Conservation (phyloP, 306 rosid species). For the Castanopsis chinensis region DNA sequence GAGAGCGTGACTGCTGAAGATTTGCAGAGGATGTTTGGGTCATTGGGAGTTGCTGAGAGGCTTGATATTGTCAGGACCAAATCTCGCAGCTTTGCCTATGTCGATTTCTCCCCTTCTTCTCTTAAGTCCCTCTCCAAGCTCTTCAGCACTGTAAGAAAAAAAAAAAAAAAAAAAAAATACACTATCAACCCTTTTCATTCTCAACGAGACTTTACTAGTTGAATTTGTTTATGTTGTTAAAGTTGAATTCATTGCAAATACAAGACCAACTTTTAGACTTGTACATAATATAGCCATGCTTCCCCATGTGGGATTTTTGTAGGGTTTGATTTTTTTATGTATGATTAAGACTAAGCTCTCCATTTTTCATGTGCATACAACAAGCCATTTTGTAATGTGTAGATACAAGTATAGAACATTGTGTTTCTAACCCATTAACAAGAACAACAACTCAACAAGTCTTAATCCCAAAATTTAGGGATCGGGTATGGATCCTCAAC, state of each 20-base stretch:
- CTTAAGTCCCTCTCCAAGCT: conserved; percentile 69
- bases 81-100: conserved; percentile 78
- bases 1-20: conserved; percentile 53
- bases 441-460: no score
- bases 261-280: not conserved
- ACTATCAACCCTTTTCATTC: not conserved
- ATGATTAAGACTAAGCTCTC: not conserved
- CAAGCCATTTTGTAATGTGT: not conserved
- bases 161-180: not conserved
- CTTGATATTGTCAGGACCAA: conserved; percentile 66
- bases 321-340: not conserved
- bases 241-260: not conserved
- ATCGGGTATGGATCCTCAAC: no score
- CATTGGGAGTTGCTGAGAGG: conserved; percentile 49
- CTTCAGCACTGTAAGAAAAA: conserved; percentile 37
- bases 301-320: no score
- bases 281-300: no score
- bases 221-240: not conserved
- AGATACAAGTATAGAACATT: not conserved
- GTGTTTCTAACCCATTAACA: not conserved
- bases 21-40: conserved; percentile 43
- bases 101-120: conserved; percentile 59
- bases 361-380: not conserved
- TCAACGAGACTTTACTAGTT: no score
- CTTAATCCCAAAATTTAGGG: no score